Base-by-base conservation (phyloP, 148 eudicot genomes). In the Camellia sinensis region DNA sequence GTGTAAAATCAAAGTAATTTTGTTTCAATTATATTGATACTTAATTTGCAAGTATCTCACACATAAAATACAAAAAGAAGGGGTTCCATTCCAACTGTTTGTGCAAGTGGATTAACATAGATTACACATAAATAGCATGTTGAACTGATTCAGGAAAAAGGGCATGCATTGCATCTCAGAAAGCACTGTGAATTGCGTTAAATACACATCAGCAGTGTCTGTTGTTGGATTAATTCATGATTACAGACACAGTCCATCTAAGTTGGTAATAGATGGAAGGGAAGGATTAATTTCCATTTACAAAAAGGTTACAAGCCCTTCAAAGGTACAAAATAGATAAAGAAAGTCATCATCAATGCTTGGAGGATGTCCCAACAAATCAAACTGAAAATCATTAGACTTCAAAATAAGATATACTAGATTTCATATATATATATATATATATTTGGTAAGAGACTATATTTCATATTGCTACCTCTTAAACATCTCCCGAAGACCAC, bases 401-500 rank as follows among this genome's bases (percentile, higher is more conserved):
- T 37, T 40, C 7, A 52, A 53, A 29, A 6, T n/a, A 5, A 18
- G 50, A 64, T 2, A 57, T 41, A 68, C 48, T 21, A 19, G 66
- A 78, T 66, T 46, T 53, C 18, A 29, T 29, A 29, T 29, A 29
- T 29, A 29, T 29, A 29, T 29, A 29, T 29, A 29, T 29, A 29
- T 29, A 29, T 29, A 0, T 29, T 29, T 29, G 37, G 37, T 29
- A 29, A 29, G 37, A 29, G 37, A 68, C 48, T 21, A 19, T 57
- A 78, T 66, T 46, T 53, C 18, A 66, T 54, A 60, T 3, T 46
- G 59, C 7, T 89, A 93, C 99, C 97, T 96, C 83, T 87, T 90
- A 82, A 96, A 85, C 98, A 96, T 96, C 88, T 93, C 99, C 66
- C 56, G 60, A 68, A 96, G 87, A 79, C 97, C 93, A 74, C 99